These are phyloP conservation scores for Eucalyptus lansdowneana DNA, from an alignment of 345 rosid genomes.

Conservation along the genomic window DNA sequence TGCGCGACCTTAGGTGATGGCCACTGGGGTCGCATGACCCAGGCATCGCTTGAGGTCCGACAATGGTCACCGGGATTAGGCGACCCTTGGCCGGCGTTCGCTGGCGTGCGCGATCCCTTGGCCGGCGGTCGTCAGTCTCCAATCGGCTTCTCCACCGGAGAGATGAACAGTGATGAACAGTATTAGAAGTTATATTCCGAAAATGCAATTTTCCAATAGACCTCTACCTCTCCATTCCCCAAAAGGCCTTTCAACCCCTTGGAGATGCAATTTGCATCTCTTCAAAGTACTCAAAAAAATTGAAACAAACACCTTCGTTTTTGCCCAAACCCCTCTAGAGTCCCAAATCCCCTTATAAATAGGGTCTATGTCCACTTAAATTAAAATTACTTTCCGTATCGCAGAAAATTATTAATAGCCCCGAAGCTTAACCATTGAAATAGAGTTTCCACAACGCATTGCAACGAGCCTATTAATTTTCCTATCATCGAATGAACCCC, in stretches of 20 bases:
- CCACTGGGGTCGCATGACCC: accelerated
- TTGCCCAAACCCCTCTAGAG: no score
- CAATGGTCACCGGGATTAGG: accelerated
- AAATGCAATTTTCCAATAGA: no score
- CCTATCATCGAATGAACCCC: not conserved
- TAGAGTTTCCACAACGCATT: accelerated
- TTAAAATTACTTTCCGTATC: accelerated
- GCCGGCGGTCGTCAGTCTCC: no score
- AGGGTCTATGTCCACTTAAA: accelerated
- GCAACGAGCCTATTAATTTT: not conserved
- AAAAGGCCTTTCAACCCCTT: no score
- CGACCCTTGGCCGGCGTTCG: no score
- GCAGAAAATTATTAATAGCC: not conserved
- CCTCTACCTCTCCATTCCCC: accelerated
- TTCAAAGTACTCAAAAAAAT: no score
- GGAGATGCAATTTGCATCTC: no score
- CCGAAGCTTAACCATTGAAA: not conserved
- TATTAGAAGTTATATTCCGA: accelerated
- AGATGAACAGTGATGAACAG: no score
- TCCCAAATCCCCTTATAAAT: no score
- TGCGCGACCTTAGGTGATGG: no score
- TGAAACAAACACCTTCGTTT: no score
- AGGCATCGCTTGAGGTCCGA: accelerated
- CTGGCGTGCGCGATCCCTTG: accelerated
- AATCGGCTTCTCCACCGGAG: accelerated